Base-by-base conservation (phyloP, 2,329 filamentous ascomycete species). In the Pseudogymnoascus sp. region DNA sequence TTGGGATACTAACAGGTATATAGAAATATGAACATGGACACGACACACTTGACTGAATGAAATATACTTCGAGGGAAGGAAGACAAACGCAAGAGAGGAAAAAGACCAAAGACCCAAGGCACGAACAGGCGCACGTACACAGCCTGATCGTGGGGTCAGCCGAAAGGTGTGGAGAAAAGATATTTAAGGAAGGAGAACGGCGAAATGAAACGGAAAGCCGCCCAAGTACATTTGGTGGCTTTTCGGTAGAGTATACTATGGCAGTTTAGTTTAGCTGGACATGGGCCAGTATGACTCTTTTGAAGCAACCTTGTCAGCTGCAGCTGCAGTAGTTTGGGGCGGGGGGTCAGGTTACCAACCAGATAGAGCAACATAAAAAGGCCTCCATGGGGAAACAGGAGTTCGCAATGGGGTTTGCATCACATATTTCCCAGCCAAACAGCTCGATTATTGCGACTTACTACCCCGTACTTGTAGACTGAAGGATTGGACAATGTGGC, bases 1-100 rank as follows among this genome's bases (percentile, higher is more conserved):
- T 55, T 55, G 48, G 29, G 48, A 55, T 55, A 55, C 48, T 55
- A 55, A 55, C 48, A 55, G 48, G 48, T 55, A 55, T 33, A 55
- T 35, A 55, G 48, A 55, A 55, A 55, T 55, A 55, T 55, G 7
- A 55, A 55, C 48, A 55, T 55, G 27, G 48, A 55, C 48, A 33
- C 48, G 48, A 55, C 48, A 55, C 48, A 21, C 48, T 55, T 55
- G 48, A 55, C 48, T 55, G 27, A 55, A 55, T 55, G 48, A 55
- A 55, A 55, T 55, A 55, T 55, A 55, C 48, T 55, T 55, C 12
- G 9, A 33, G 44, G n/a, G 29, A 33, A 13, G 48, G 48, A 55
- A 29, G 29, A 55, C 48, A 55, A 55, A 55, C 48, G 48, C 48
- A 55, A 55, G 44, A 55, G 48, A 3, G 35, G 35, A 55, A 55